Evolutionary conservation across 495 filamentous ascomycete genomes (phyloP), one percentile per base, ranked within the genome.

Genomic region (Aspergillus saccharolyticus): DNA sequence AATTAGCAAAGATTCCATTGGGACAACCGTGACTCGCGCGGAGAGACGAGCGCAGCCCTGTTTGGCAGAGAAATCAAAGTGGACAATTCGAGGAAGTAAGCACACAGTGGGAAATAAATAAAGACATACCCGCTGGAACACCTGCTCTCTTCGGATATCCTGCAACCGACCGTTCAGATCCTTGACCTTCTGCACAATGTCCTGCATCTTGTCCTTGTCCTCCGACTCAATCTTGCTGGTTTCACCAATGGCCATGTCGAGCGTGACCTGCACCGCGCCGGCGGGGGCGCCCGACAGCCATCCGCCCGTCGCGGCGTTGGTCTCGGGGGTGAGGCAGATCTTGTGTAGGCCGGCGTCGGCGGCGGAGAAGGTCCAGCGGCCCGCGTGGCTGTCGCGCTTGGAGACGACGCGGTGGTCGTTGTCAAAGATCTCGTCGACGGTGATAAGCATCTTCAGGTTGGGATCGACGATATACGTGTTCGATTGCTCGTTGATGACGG

Each of bases 391-490:
- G 61, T 91, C 91, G 61, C 87, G 85, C 74, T 96, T 91, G 58
- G 85, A 87, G 51, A 97, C 89, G 47, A 98, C 85, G 58, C 90
- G 89, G 81, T 98, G 94, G 79, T 97, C 89, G 74, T 96, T 94
- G 84, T 97, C 94, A 74, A 98, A 98, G 66, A 86, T 81, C 78
- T 98, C 95, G 61, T 96, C 91, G 55, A 98, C 94, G 17, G 89
- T 92, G 67, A 97, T 94, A 72, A 84, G 87, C 63, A 98, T 84
- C 70, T 80, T 85, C 60, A 97, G 77, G 65, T 82, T 82, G 60
- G 85, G 81, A 72, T 92, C 86, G 53, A 85, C 76, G 19, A 73
- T 63, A 80, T 86, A 97, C 50, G 76, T 68, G 61, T 80, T 82
- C 50, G 71, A 60, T 51, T 80, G 71, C 55, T 84, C 71, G 71